Evolutionary conservation across 179 eudicot genomes (phyloP), one percentile per base, ranked within the genome.

Genomic region (Silene noctiflora): DNA sequence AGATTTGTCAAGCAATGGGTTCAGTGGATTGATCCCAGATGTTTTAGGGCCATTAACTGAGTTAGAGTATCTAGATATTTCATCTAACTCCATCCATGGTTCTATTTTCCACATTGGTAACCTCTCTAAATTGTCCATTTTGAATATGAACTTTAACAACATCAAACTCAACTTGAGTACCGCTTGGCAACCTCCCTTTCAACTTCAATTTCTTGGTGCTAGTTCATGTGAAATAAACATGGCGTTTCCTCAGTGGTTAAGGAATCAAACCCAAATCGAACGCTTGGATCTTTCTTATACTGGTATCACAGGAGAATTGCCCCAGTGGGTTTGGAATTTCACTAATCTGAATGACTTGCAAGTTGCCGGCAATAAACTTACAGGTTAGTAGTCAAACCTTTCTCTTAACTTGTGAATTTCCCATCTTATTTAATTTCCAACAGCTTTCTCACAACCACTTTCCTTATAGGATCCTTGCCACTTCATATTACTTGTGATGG

Each of bases 121-220:
- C 78, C 72, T 65, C 12, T 75, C 78, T 1, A 66, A 75, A 69
- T 17, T 66, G 63, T 46, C 51, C 22, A 17, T 27, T 35, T 29
- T 75, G 17, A 48, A 75, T 21, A 33, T 33, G 39, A 56, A 51
- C 22, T 27, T n/a, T 48, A 76, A 53, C 29, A 55, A 33, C 7
- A 1, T 76, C 5, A 29, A 61, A 27, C 66, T 76, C 17, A 55
- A 55, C 35, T 0, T 55, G n/a, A 53, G 11, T 31, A 19, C 39
- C 44, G 16, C 55, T 14, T 76, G 73, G 65, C 66, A 20, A 3
- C 78, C 78, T 31, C 73, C 56, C 19, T 76, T 56, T 61, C 72
- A 76, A 67, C 66, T 76, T 67, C 1, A 20, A 24, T 16, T 0
- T 3, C 39, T 76, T 27, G 4, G 0, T 11, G 42, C 14, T 17